Conservation (phyloP, 148 eudicot genomes). For the Diospyros lotus region DNA sequence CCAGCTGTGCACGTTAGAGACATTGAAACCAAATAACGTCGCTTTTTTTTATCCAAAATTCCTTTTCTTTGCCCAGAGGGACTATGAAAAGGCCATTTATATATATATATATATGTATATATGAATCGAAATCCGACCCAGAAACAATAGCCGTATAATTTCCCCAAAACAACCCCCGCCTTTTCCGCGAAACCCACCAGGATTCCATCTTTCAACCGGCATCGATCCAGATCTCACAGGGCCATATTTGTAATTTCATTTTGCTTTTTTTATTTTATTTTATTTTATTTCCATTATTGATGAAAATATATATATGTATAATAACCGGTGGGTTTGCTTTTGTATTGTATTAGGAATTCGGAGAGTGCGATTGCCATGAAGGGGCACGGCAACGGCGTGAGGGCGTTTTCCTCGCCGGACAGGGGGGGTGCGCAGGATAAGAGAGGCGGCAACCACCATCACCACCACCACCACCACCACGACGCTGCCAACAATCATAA, state of each 20-base stretch:
- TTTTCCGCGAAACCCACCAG: constrained; percentile 15
- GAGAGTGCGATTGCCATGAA: constrained; percentile 70
- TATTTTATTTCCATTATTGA: not conserved
- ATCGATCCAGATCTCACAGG: constrained; percentile 22
- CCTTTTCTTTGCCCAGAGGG: not conserved
- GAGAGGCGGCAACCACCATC: constrained; percentile 25
- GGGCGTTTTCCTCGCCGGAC: constrained; percentile 58
- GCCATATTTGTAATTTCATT: constrained; percentile 26
- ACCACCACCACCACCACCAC: too few species aligned
- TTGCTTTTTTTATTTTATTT: not conserved
- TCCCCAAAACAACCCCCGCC: constrained; percentile 17
- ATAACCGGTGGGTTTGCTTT: not conserved
- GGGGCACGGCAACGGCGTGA: constrained; percentile 49
- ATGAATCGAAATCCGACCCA: not conserved
- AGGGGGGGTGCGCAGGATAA: constrained; percentile 45
- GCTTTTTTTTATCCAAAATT: too few species aligned
- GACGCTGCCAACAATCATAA: too few species aligned
- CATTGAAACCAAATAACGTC: constrained; percentile 15
- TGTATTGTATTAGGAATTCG: constrained; percentile 42
- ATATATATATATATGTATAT: not conserved
- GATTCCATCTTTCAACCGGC: not conserved
- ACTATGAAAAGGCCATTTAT: not conserved
- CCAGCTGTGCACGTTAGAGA: constrained; percentile 12
- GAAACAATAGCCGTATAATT: not conserved
- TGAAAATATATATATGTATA: not conserved